Evolutionary conservation across 371 early-diverging fungal species (phyloP), one percentile per base, ranked within the genome.

Genomic region (Mortierella sp.): DNA sequence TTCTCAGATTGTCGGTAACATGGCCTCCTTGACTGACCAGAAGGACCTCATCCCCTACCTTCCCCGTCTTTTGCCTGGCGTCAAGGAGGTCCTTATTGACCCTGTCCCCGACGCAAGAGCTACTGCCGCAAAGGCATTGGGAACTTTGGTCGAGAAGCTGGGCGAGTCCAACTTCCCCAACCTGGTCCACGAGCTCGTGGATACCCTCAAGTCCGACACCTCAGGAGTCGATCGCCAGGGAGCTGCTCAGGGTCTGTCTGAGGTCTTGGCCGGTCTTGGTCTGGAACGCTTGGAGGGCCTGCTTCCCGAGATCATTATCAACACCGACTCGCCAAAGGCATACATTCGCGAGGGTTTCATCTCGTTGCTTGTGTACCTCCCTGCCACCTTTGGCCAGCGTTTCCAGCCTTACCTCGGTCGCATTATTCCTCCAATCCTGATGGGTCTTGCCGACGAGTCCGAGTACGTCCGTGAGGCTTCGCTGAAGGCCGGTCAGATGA

Each of bases 311-410:
- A 93, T 99, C 50, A 86, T 98, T 61, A 90, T 92, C 75, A 96
- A 96, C 86, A 90, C 95, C 14, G 88, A 89, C 71, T 94, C 94
- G 45, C 85, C 92, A 39, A 93, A 93, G 75, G 74, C 94, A 4
- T 92, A 93, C 75, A 94, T 97, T n/a, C 95, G 99, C 58, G 99
- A 99, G 88, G 98, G 98, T 73, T 99, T 97, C 85, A 95, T 98
- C 79, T 95, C 95, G 4, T 89, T 99, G 80, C 91, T 99, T 29
- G 92, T 98, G 44, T 99, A 96, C 85, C 89, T 99, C 80, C 99
- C 99, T 37, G 95, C 95, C 11, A 98, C 99, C 0, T 97, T 96
- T 87, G 97, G 97, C 74, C 89, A 91, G 68, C 89, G 90, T 40
- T 99, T 98, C 93, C 92, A 93, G 83, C 95, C 96, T 44, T 98